A percentile compares a stretch with the other conserved stretches of the same genome.
These are phyloP conservation scores for Fusarium guadeloupense DNA, from an alignment of 2,329 filamentous ascomycete species.

Conservation along the genomic window DNA sequence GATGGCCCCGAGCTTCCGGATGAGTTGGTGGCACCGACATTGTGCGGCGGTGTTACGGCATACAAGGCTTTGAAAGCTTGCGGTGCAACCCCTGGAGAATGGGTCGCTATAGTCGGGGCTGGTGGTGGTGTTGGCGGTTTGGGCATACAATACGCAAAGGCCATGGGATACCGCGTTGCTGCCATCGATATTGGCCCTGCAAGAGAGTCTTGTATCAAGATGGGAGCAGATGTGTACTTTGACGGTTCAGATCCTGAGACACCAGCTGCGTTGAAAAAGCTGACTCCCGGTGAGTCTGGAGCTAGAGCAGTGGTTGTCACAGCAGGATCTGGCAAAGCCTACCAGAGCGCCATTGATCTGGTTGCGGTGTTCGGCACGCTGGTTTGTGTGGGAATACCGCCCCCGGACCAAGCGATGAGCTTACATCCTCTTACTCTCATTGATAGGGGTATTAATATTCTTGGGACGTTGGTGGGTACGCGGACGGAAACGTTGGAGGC, in stretches of 20 bases:
- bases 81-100: slow-evolving; percentile 46
- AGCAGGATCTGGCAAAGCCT: slow-evolving; percentile 45
- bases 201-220: slow-evolving; percentile 43
- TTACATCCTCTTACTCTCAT: slow-evolving; percentile 51
- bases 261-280: slow-evolving; percentile 3
- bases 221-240: slow-evolving; percentile 51
- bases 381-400: slow-evolving; percentile 52
- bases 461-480: slow-evolving; percentile 51
- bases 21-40: slow-evolving; percentile 51
- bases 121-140: slow-evolving; percentile 53
- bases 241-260: slow-evolving; percentile 38
- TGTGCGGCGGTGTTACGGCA: slow-evolving; percentile 56
- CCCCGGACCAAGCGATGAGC: slow-evolving; percentile 35
- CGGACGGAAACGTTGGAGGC: slow-evolving; percentile 52
- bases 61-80: slow-evolving; percentile 53
- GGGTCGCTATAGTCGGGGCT: slow-evolving; percentile 51
- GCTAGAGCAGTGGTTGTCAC: slow-evolving; percentile 46
- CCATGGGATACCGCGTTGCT: slow-evolving; percentile 54
- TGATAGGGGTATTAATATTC: slow-evolving; percentile 46
- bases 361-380: slow-evolving; percentile 48
- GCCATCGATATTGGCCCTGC: slow-evolving; percentile 50
- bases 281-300: slow-evolving; percentile 1
- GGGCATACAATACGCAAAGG: slow-evolving; percentile 51
- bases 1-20: slow-evolving; percentile 42
- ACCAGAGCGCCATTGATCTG: slow-evolving; percentile 46